Percentiles rank a stretch among this genome's conserved stretches.
These are phyloP conservation scores for Pleurotus platypus DNA, from an alignment of 768 basidiomycete species.

Conservation along the genomic window DNA sequence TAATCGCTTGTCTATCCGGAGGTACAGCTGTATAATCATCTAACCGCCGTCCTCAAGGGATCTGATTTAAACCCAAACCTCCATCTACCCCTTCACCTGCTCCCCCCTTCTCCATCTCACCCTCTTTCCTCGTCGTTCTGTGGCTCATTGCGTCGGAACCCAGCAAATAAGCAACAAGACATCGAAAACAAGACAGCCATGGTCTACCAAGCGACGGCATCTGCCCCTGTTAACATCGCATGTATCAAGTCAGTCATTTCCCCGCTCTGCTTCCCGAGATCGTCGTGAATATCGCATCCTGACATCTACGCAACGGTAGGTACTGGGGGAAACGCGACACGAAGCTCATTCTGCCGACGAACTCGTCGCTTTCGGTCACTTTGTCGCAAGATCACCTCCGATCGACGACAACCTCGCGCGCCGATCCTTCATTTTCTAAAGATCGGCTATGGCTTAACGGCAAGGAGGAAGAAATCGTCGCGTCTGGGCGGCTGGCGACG, in stretches of 20 bases:
- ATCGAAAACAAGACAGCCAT: constrained; percentile 25
- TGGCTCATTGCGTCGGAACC: constrained; percentile 11
- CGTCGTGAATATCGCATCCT: constrained; percentile 1
- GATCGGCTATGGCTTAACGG: constrained; percentile 97
- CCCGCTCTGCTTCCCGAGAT: not conserved
- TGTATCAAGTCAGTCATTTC: constrained; percentile 75
- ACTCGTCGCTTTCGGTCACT: constrained; percentile 97
- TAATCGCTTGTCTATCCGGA: constrained; percentile 6
- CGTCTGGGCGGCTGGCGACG: constrained; percentile 70
- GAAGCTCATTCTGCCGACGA: constrained; percentile 88
- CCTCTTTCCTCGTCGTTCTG: not conserved
- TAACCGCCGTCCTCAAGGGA: constrained; percentile 2
- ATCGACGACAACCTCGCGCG: constrained; percentile 89
- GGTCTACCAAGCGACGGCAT: constrained; percentile 81
- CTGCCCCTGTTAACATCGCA: constrained; percentile 97
- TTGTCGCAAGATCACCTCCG: constrained; percentile 94
- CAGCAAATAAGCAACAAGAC: constrained; percentile 11
- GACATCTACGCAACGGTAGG: constrained; percentile 31
- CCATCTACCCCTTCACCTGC: not conserved
- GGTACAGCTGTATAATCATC: constrained; percentile 6
- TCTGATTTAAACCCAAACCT: constrained; percentile 1
- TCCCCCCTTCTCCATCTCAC: not conserved
- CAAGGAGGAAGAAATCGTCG: constrained; percentile 83
- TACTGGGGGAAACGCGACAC: constrained; percentile 99
- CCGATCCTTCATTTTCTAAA: constrained; percentile 65